Conservation (phyloP, 371 early-diverging fungal genomes). For the Capillidium rhysosporum region DNA sequence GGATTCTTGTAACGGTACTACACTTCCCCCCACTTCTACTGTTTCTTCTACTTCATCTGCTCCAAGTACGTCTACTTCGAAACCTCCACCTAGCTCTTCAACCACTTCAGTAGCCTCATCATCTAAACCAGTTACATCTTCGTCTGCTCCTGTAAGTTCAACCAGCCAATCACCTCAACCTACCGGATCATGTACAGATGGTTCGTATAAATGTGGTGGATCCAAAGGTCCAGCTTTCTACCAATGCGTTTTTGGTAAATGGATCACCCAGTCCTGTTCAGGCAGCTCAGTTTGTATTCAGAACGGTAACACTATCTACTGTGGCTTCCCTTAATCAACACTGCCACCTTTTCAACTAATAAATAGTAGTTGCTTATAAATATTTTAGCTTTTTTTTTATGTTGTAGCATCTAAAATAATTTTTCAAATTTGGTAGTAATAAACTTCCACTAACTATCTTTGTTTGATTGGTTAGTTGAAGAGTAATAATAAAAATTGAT, state of each 20-base stretch:
- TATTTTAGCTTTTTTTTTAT: too few relatives aligned
- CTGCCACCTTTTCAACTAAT: too few relatives aligned
- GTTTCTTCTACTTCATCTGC: not conserved
- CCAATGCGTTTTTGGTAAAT: not conserved
- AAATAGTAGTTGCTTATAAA: too few relatives aligned
- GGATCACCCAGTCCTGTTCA: not conserved
- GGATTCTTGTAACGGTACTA: not conserved
- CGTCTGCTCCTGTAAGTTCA: not conserved
- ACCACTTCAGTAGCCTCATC: not conserved
- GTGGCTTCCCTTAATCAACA: not conserved
- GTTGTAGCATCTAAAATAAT: too few relatives aligned
- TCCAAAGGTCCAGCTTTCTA: not conserved
- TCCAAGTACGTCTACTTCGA: not conserved
- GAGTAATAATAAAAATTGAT: too few relatives aligned
- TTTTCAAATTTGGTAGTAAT: too few relatives aligned
- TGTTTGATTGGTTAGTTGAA: too few relatives aligned
- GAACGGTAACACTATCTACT: not conserved
- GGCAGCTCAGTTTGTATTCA: not conserved
- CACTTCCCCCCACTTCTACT: not conserved
- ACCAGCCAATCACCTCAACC: not conserved
- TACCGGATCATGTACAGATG: not conserved
- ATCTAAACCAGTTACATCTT: not conserved
- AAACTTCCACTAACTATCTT: too few relatives aligned
- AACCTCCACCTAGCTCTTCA: too few relatives aligned
- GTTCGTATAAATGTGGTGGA: not conserved